Percentiles rank a stretch among this genome's conserved stretches.
These are phyloP conservation scores for Vitis hybrid DNA, from an alignment of 177 flowering plant genomes.

Conservation along the genomic window DNA sequence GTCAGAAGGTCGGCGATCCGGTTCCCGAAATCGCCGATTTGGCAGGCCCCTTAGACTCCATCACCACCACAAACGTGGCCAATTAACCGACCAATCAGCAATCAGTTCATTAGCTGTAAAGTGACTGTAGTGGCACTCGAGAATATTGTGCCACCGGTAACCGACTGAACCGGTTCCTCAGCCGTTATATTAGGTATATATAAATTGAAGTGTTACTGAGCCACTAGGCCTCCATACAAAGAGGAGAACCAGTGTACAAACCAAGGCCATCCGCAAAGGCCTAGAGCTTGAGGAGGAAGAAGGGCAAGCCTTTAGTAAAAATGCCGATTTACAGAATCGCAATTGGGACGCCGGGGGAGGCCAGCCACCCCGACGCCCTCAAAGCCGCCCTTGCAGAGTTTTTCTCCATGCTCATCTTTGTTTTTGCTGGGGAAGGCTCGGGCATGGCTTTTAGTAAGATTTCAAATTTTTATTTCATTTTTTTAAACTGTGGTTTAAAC, in stretches of 20 bases:
- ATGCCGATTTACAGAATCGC: slow-evolving; percentile 67
- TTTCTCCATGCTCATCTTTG: slow-evolving; percentile 70
- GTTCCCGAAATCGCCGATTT: background rate
- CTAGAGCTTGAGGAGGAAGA: background rate
- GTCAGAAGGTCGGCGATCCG: slow-evolving; percentile 15
- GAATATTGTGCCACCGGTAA: slow-evolving; percentile 7
- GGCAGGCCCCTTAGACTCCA: background rate
- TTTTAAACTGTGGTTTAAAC: background rate
- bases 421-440: slow-evolving; percentile 76
- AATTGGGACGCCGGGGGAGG: slow-evolving; percentile 60
- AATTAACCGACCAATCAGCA: background rate
- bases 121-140: slow-evolving; percentile 15
- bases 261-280: no score
- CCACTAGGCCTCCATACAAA: background rate
- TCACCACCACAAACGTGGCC: slow-evolving; percentile 25
- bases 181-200: slow-evolving; percentile 28
- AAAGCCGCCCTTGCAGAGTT: slow-evolving; percentile 73
- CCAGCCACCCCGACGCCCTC: slow-evolving; percentile 59
- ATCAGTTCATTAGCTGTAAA: slow-evolving; percentile 13
- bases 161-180: slow-evolving; percentile 18
- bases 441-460: slow-evolving; percentile 69
- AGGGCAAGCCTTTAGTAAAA: background rate
- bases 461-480: background rate
- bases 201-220: background rate
- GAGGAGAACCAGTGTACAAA: background rate